Percentiles rank a stretch among this genome's conserved stretches.
These are phyloP conservation scores for Canavalia gladiata DNA, from an alignment of 306 rosid species.

Conservation along the genomic window DNA sequence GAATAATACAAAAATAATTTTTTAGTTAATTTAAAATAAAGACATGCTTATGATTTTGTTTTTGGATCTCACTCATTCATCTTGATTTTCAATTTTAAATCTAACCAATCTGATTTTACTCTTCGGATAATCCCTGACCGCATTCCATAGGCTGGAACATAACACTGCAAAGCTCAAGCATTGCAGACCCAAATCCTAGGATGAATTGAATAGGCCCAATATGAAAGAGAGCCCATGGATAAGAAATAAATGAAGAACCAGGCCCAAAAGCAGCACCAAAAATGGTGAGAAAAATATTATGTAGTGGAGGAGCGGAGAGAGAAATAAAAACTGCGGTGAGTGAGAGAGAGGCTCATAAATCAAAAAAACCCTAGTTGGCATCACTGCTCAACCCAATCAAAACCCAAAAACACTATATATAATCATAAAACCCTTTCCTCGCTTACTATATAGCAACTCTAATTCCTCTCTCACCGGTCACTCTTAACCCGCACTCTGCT, in stretches of 20 bases:
- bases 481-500: neutral
- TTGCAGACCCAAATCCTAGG: neutral
- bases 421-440: slow-evolving; percentile 26
- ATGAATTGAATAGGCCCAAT: neutral
- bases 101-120: too few species aligned
- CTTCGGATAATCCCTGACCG: too few species aligned
- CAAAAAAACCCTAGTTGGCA: slow-evolving; percentile 62
- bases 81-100: too few species aligned
- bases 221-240: neutral
- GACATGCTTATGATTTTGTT: too few species aligned
- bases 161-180: too few species aligned
- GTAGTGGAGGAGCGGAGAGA: neutral
- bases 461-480: neutral
- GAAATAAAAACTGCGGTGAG: neutral
- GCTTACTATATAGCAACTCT: neutral
- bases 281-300: neutral
- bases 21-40: too few species aligned
- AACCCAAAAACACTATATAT: slow-evolving; percentile 31
- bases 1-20: too few species aligned
- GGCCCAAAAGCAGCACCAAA: neutral
- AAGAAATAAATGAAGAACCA: too few species aligned
- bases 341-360: neutral
- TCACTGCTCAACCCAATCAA: slow-evolving; percentile 16
- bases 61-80: too few species aligned
- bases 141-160: too few species aligned